Evolutionary conservation across 78 protist species (phyloP), one percentile per base, ranked within the genome.

Genomic region (Tieghemostelium lacteum): DNA sequence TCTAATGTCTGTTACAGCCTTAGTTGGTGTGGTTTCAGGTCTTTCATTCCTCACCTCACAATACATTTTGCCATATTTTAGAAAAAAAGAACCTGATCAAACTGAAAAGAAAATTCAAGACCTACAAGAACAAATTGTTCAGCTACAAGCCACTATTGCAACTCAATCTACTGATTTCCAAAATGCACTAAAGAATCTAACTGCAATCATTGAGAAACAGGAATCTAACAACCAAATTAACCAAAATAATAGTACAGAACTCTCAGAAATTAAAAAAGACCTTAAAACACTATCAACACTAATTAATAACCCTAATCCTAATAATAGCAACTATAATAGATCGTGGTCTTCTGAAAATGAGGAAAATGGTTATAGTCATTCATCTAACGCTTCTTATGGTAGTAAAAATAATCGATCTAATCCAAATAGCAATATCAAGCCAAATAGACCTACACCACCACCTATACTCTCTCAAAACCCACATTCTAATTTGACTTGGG

Each of bases 401-500:
- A 19, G 20, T 2, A 62, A 62, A 19, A 28, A 26, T 31, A 75
- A 31, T 34, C 45, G 2, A 36, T 22, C 28, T 24, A 22, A 34
- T 33, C 24, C 28, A 17, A 55, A 74, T 40, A 65, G 3, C 8
- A 39, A 66, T 63, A 63, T 14, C 17, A 37, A 63, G 14, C 29
- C 16, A 17, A 63, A 63, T 63, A 36, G 39, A 33, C 14, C 17
- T 26, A 54, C 24, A 33, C 5, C 24, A 12, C 77, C 77, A 20
- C 77, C 77, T 28, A 33, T 83, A n/a, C 16, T 36, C 3, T 60
- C 52, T 17, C 20, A 45, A 24, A 83, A 83, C 52, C 69, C 76
- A 52, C 69, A 83, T 60, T 54, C 76, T 0, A 72, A 83, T 60
- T 17, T 83, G 8, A 24, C 91, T 24, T 83, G 91, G 91, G 49